phyloP scores from a whole-genome alignment of 1,139 yeast species.

The Geotrichum carabidarum region DNA sequence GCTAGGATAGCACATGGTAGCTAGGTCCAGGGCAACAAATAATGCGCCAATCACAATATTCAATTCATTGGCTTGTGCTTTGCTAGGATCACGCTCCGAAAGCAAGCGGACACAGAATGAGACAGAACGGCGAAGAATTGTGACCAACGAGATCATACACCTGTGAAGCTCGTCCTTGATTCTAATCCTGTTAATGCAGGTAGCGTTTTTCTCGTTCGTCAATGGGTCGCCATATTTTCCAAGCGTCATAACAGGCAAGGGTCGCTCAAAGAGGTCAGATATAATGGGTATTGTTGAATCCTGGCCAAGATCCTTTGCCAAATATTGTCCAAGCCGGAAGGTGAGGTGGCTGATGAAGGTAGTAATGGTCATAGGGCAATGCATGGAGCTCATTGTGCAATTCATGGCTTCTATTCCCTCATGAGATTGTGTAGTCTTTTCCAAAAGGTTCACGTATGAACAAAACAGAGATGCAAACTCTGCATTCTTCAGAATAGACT shows the following conservation, averaged over 20 bases:
- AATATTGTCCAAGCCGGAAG: slow-evolving; percentile 2
- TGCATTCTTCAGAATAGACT: slow-evolving; percentile 4
- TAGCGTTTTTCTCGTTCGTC: background rate
- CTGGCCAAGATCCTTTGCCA: slow-evolving; percentile 4
- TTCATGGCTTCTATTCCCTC: slow-evolving; percentile 3
- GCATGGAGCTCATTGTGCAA: slow-evolving; percentile 4
- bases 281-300: background rate
- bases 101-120: background rate
- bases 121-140: slow-evolving; percentile 7
- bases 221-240: background rate
- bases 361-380: slow-evolving; percentile 9
- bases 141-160: slow-evolving; percentile 4
- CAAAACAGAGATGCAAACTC: slow-evolving; percentile 8
- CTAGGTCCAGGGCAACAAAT: slow-evolving; percentile 6
- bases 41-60: background rate
- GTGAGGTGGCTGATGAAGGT: slow-evolving; percentile 8
- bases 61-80: slow-evolving; percentile 3
- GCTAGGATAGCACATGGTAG: slow-evolving; percentile 7
- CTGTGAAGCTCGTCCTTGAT: slow-evolving; percentile 5
- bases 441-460: slow-evolving; percentile 9
- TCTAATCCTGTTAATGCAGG: background rate
- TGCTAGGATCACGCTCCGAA: background rate
- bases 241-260: slow-evolving; percentile 1
- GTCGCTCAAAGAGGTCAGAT: slow-evolving; percentile 1
- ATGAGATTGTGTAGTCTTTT: slow-evolving; percentile 5